A percentile compares a stretch with the other conserved stretches of the same genome.
Evolutionary conservation across 169 alveolate genomes (phyloP).

Genomic region (Plasmodium malariae): DNA sequence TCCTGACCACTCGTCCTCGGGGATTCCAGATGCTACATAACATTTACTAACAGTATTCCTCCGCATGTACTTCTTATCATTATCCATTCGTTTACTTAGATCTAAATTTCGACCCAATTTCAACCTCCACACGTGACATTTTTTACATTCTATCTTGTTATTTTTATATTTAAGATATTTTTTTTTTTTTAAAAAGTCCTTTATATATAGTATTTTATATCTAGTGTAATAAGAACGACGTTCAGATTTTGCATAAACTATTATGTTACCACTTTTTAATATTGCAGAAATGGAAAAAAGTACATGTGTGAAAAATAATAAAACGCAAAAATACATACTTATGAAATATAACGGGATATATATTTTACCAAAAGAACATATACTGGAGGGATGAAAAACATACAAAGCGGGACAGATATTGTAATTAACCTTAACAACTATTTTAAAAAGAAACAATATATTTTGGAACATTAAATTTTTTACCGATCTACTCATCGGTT

Average conservation of each 20-base stretch:
- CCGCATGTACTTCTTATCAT: too few relatives aligned
- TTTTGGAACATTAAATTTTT: too few relatives aligned
- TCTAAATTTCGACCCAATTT: background rate
- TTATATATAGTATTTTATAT: background rate
- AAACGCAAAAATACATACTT: conserved; percentile 9
- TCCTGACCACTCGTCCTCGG: background rate
- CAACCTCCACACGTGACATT: background rate
- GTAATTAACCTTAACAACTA: too few relatives aligned
- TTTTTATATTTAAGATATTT: background rate
- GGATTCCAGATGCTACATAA: background rate
- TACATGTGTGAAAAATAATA: background rate
- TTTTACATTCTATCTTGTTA: background rate
- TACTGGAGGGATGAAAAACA: too few relatives aligned
- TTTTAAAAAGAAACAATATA: too few relatives aligned
- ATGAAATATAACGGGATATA: too few relatives aligned
- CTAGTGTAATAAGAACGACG: background rate
- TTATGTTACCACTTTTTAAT: background rate
- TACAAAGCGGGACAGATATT: too few relatives aligned
- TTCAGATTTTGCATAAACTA: background rate
- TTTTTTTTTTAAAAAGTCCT: background rate
- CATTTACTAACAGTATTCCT: background rate
- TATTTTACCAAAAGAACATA: too few relatives aligned
- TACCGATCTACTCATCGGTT: too few relatives aligned
- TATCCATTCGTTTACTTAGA: background rate
- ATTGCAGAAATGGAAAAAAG: background rate